Evolutionary conservation across 495 filamentous ascomycete genomes (phyloP), one percentile per base, ranked within the genome.

Genomic region (Xylaria venustula): DNA sequence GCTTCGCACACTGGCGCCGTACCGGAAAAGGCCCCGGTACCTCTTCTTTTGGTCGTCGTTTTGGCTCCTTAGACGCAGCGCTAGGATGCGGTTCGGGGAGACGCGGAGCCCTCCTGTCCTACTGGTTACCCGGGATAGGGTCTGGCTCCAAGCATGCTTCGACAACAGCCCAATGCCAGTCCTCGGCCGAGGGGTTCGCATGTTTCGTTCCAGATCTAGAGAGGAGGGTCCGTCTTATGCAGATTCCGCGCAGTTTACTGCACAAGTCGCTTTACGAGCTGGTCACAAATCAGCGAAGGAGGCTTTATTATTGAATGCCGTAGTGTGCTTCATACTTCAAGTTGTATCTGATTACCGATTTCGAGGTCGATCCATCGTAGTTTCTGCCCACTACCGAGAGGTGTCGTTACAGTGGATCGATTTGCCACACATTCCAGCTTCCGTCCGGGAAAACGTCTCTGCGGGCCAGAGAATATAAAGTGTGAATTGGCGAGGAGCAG

Each of bases 31-130:
- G 22, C 19, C 20, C 3, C 41, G n/a, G 54, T 71, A 68, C 17
- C 44, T 28, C 9, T 50, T 49, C 44, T 65, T 68, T 25, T 63
- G 61, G 2, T 19, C 23, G 6, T 58, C 47, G 7, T 62, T 65
- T 40, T 60, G 63, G 23, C 46, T 51, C 40, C 54, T 58, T 1
- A 71, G 20, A 15, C 66, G 64, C 7, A 69, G 50, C 37, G 66
- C 53, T 3, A 71, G 9, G 26, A 71, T 32, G 4, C 64, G 62
- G 46, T 49, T 65, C 23, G 69, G 69, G 2, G 69, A 62, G 20
- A 49, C 9, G 11, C 20, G 47, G 28, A 71, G 45, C 3, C 19
- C 42, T 23, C 51, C 50, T 34, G 47, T 61, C 37, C 57, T 44
- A 28, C 42, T 48, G 17, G 69, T 65, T 55, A 62, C 37, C 32